phyloP scores from a whole-genome alignment of 805 yeast species.

The Cyberlindnera amylophila region DNA sequence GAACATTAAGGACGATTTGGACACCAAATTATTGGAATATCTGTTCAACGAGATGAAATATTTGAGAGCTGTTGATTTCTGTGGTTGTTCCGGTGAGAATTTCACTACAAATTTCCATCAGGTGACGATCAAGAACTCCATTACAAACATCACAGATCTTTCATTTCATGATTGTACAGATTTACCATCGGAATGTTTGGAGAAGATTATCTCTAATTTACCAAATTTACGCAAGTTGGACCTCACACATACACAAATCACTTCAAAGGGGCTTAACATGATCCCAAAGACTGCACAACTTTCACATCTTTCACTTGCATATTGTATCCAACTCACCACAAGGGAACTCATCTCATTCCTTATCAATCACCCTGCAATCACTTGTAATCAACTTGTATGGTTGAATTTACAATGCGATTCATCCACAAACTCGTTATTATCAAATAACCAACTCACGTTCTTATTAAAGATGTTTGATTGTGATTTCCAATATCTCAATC shows the following conservation, averaged over 20 bases:
- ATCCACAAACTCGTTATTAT: conserved; percentile 57
- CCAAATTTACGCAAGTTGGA: conserved; percentile 63
- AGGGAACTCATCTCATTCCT: conserved; percentile 68
- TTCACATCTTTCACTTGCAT: conserved; percentile 69
- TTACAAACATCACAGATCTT: conserved; percentile 32
- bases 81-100: conserved; percentile 72
- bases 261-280: conserved; percentile 51
- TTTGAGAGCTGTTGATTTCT: conserved; percentile 74
- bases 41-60: conserved; percentile 52
- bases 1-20: conserved; percentile 79
- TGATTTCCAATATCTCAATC: conserved; percentile 46
- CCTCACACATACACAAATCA: conserved; percentile 75
- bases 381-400: conserved; percentile 53
- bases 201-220: conserved; percentile 53
- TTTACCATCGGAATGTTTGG: conserved; percentile 53
- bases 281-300: conserved; percentile 56
- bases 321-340: conserved; percentile 66
- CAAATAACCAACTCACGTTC: conserved; percentile 47
- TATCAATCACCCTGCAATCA: conserved; percentile 63
- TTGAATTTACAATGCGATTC: conserved; percentile 61
- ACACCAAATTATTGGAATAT: conserved; percentile 48
- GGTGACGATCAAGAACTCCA: conserved; percentile 27
- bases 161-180: conserved; percentile 90
- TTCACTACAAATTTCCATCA: conserved; percentile 58
- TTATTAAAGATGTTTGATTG: conserved; percentile 37